These are phyloP conservation scores for Capronia epimyces DNA, from an alignment of 2,329 filamentous ascomycete genomes.

Conservation along the genomic window DNA sequence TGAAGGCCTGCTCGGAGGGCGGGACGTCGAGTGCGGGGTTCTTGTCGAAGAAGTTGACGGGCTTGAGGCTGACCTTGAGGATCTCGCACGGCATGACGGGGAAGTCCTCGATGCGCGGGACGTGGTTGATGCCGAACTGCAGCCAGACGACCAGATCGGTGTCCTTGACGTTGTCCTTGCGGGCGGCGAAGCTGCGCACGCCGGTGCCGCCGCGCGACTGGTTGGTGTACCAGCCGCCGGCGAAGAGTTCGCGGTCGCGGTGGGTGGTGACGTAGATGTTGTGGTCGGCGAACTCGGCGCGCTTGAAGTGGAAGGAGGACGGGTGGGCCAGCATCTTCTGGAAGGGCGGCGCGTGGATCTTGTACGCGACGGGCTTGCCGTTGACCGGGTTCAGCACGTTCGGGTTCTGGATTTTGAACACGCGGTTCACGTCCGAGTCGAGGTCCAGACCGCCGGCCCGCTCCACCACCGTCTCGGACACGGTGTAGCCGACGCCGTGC, in stretches of 20 bases:
- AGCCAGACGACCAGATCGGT: conserved; percentile 54
- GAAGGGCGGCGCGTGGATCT: conserved; percentile 52
- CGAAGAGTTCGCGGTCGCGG: conserved; percentile 49
- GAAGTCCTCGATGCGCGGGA: conserved; percentile 61
- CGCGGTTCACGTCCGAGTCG: conserved; percentile 45
- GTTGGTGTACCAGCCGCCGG: conserved; percentile 53
- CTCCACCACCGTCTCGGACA: conserved; percentile 45
- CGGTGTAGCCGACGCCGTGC: conserved; percentile 48
- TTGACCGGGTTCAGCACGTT: conserved; percentile 50
- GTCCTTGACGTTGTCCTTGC: conserved; percentile 44
- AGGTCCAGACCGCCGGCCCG: conserved; percentile 47
- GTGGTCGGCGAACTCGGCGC: conserved; percentile 52
- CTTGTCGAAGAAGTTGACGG: conserved; percentile 50
- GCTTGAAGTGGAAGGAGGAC: conserved; percentile 44
- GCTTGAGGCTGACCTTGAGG: conserved; percentile 45
- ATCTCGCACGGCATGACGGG: conserved; percentile 62
- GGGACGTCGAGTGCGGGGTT: conserved; percentile 48
- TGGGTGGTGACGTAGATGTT: conserved; percentile 54
- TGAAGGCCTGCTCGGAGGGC: conserved; percentile 39
- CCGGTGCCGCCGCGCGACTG: conserved; percentile 51
- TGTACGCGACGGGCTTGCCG: conserved; percentile 52
- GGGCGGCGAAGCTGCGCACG: conserved; percentile 48
- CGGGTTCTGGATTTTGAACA: conserved; percentile 56
- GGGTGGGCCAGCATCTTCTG: conserved; percentile 53
- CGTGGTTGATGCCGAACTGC: conserved; percentile 58